These are phyloP conservation scores for Lumnitzera racemosa DNA, from an alignment of 345 rosid genomes.

Conservation along the genomic window DNA sequence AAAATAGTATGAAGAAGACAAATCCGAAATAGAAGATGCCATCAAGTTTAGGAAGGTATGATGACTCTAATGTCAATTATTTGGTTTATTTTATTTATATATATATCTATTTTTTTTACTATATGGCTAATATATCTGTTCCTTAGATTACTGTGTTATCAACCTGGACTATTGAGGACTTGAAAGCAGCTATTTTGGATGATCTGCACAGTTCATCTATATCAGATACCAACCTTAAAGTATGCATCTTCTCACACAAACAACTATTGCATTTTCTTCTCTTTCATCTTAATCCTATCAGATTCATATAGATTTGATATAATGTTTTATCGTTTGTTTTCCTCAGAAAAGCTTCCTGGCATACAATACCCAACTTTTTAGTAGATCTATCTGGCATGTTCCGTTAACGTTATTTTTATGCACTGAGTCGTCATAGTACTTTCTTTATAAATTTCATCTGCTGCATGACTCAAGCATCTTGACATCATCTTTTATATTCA, in stretches of 20 bases:
- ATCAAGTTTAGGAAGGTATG: conserved; percentile 70
- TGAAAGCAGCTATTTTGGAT: conserved; percentile 57
- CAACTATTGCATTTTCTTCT: background rate
- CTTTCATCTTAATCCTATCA: background rate
- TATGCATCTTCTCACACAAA: conserved; percentile 10
- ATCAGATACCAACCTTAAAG: conserved; percentile 64
- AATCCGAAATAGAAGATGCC: conserved; percentile 61
- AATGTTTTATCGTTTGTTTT: background rate
- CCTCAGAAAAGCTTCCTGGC: no score
- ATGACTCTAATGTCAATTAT: conserved; percentile 1
- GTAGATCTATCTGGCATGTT: no score
- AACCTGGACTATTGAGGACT: conserved; percentile 67
- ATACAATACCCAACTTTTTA: no score
- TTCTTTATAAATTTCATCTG: no score
- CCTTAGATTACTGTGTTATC: conserved; percentile 50
- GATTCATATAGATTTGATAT: background rate
- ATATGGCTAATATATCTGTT: conserved; percentile 18
- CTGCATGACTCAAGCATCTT: no score
- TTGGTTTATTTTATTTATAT: conserved; percentile 2
- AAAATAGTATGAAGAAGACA: conserved; percentile 72
- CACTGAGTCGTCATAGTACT: no score
- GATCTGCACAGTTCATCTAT: conserved; percentile 38
- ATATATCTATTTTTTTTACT: conserved; percentile 7
- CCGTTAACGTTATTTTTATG: no score
- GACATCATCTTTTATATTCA: no score